Evolutionary conservation across 2,329 filamentous ascomycete genomes (phyloP).

Genomic region (Teratosphaeriaceae sp.): DNA sequence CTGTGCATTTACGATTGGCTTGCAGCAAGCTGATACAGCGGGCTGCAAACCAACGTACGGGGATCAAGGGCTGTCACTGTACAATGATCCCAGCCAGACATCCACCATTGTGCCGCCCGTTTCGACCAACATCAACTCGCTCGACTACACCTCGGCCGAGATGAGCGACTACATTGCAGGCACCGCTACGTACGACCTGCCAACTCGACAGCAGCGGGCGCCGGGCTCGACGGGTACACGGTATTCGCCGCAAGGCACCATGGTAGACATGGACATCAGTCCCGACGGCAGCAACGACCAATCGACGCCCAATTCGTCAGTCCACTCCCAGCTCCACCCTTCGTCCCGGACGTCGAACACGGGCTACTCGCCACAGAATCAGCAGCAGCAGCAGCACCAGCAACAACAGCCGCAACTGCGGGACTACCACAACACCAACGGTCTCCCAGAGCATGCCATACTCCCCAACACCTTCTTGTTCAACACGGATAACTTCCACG

Average conservation of each 20-base stretch:
- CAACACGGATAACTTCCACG: conserved; percentile 17
- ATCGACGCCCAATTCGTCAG: conserved; percentile 21
- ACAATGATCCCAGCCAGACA: conserved; percentile 13
- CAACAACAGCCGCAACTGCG: neutral
- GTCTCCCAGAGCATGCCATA: conserved; percentile 2
- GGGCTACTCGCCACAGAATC: conserved; percentile 22
- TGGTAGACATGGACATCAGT: conserved; percentile 25
- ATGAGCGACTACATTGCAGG: conserved; percentile 6
- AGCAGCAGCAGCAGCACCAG: conserved; percentile 4
- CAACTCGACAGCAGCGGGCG: conserved; percentile 21
- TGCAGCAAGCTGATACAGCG: neutral
- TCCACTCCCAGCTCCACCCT: conserved; percentile 17
- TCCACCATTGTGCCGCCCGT: conserved; percentile 2
- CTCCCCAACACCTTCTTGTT: conserved; percentile 11
- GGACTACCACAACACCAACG: neutral
- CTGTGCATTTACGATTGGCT: conserved; percentile 8
- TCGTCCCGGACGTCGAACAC: conserved; percentile 23
- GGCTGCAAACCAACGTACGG: conserved; percentile 14
- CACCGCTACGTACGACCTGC: conserved; percentile 14
- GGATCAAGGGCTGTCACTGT: conserved; percentile 17
- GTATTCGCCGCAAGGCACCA: conserved; percentile 9
- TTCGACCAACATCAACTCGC: neutral
- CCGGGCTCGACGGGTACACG: conserved; percentile 17
- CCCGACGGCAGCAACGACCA: conserved; percentile 23
- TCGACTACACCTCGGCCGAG: conserved; percentile 1